Percentiles rank a stretch among this genome's conserved stretches.
These are phyloP conservation scores for Medicago ruthenica DNA, from an alignment of 306 rosid genomes.

Conservation along the genomic window DNA sequence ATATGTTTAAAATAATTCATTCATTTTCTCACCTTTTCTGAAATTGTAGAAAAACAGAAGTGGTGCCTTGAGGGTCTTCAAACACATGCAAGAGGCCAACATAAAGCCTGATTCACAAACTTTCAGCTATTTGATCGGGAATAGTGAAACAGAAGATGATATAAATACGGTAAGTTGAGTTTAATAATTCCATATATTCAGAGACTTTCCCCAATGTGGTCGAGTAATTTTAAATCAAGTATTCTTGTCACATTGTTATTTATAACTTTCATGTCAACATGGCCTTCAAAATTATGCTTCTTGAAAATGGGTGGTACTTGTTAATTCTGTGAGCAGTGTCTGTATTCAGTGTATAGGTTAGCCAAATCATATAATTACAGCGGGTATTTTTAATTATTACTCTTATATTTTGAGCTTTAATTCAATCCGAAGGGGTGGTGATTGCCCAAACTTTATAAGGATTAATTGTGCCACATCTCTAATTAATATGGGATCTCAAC, in stretches of 20 bases:
- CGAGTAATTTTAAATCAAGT: slow-evolving; percentile 12
- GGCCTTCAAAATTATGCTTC: slow-evolving; percentile 26
- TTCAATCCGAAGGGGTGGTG: background rate
- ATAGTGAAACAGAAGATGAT: slow-evolving; percentile 70
- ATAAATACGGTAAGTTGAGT: slow-evolving; percentile 61
- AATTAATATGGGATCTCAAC: background rate
- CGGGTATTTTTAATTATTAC: background rate
- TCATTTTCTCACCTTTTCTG: slow-evolving; percentile 30
- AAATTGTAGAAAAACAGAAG: slow-evolving; percentile 67
- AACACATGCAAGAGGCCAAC: slow-evolving; percentile 64
- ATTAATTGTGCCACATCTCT: background rate
- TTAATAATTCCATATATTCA: background rate
- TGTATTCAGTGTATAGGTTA: background rate
- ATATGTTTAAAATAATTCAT: slow-evolving; percentile 26
- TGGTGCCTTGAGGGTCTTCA: slow-evolving; percentile 61
- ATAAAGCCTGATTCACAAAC: slow-evolving; percentile 77
- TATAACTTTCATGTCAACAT: slow-evolving; percentile 11
- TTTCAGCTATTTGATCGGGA: slow-evolving; percentile 64
- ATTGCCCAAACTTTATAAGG: background rate
- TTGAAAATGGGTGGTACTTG: background rate
- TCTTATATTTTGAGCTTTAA: background rate
- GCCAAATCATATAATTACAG: background rate
- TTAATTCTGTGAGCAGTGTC: slow-evolving; percentile 1
- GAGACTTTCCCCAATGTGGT: slow-evolving; percentile 3
- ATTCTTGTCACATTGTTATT: slow-evolving; percentile 29